Base-by-base conservation (phyloP, 345 rosid genomes). In the Euphorbia peplus region DNA sequence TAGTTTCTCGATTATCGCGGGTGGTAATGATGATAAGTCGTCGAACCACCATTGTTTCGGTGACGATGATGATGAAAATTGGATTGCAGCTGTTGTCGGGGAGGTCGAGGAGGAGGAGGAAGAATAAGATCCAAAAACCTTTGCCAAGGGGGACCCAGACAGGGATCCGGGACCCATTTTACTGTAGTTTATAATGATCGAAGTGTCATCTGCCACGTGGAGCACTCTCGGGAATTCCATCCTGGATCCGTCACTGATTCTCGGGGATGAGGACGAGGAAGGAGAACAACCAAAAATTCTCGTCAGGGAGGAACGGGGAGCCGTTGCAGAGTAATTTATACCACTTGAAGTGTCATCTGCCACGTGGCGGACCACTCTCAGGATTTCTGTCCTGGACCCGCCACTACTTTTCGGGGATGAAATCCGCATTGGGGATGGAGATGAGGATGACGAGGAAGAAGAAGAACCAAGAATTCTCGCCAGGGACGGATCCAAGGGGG, bases 21-120 rank as follows among this genome's bases (percentile, higher is more conserved):
- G 91, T 8, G 90, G 72, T 16, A 91, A 76, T 30, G 41, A 30
- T 4, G 86, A 51, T 72, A 89, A 39, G 65, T 83, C 96, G 16
- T 87, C 84, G 41, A 91, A 91, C 95, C 97, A 91, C 95, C 97
- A 91, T 39, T 75, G 82, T 50, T 83, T 83, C 69, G 81, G 62
- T 66, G 81, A 32, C 6, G 37, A 63, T 28, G 78, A 32, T 32
- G 37, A 63, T 28, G 78, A 70, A 28, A 70, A 69, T 18, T 73
- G 83, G 52, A 75, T 79, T 29, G 24, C 47, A 22, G 77, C 68
- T 8, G 71, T 75, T 5, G 85, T 32, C 37, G 37, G 37, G 37
- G 37, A 32, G 37, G 37, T 32, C 3, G 37, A 32, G 6, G 37
- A 32, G 6, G 37, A 32, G 6, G 37, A 32, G 6, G 3, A 32